Percentiles rank a stretch among this genome's conserved stretches.
These are phyloP conservation scores for Zymoseptoria ardabiliae DNA, from an alignment of 2,329 filamentous ascomycete species.

Conservation along the genomic window DNA sequence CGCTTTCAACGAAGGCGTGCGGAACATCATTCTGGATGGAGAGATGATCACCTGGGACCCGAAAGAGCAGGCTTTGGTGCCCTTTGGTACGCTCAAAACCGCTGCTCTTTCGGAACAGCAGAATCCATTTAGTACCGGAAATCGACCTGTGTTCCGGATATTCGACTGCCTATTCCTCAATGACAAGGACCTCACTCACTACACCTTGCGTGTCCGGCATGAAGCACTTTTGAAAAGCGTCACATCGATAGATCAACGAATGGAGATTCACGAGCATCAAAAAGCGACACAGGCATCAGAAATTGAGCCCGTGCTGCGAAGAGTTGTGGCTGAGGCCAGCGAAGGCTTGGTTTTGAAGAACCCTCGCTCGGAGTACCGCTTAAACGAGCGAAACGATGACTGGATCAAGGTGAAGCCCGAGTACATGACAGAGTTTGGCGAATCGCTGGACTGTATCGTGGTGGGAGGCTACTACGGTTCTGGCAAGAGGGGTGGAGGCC, in stretches of 20 bases:
- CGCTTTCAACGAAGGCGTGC: conserved; percentile 70
- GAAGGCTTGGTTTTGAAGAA: conserved; percentile 94
- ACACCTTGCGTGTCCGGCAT: conserved; percentile 73
- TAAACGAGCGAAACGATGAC: conserved; percentile 87
- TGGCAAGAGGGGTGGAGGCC: conserved; percentile 69
- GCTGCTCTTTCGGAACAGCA: conserved; percentile 74
- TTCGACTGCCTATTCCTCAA: conserved; percentile 93
- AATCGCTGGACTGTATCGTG: conserved; percentile 81
- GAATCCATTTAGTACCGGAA: conserved; percentile 59
- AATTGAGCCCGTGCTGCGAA: conserved; percentile 71
- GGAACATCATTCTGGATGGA: conserved; percentile 85
- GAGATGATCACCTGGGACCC: conserved; percentile 99
- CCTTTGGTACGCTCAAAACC: conserved; percentile 89
- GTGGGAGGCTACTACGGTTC: conserved; percentile 91
- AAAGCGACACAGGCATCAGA: conserved; percentile 59
- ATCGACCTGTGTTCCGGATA: conserved; percentile 71
- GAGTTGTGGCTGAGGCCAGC: conserved; percentile 76
- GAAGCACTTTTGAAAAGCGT: conserved; percentile 67
- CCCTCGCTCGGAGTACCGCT: conserved; percentile 72
- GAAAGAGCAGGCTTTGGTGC: conserved; percentile 71
- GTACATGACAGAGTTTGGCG: conserved; percentile 94
- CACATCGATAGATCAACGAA: conserved; percentile 60
- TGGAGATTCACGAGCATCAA: conserved; percentile 74
- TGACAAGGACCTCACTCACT: conserved; percentile 67
- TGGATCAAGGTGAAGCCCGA: conserved; percentile 99